Conservation (phyloP, 1,284 basidiomycete species). For the Ceratobasidium sp. region DNA sequence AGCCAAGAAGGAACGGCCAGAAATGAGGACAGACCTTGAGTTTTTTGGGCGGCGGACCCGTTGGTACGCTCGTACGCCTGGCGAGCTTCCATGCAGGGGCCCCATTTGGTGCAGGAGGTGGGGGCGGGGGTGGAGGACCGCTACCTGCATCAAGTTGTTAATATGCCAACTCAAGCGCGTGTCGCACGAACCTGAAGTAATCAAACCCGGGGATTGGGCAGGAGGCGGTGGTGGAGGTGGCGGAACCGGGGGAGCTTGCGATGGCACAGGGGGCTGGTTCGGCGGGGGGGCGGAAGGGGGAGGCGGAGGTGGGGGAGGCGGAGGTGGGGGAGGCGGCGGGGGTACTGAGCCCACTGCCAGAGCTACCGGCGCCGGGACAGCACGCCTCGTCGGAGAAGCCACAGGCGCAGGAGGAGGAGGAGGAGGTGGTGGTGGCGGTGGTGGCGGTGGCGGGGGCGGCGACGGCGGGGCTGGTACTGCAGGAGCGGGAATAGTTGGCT, state of each 20-base stretch:
- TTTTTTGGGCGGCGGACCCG: slow-evolving; percentile 63
- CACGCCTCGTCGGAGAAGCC: not conserved
- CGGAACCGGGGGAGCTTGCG: slow-evolving; percentile 58
- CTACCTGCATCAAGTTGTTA: slow-evolving; percentile 3
- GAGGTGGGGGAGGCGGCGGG: slow-evolving; percentile 54
- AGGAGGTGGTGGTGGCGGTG: slow-evolving; percentile 50
- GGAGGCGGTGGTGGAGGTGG: slow-evolving; percentile 50
- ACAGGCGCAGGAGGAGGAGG: slow-evolving; percentile 48
- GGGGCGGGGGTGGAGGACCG: slow-evolving; percentile 43
- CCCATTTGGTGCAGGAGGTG: slow-evolving; percentile 50
- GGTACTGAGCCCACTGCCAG: slow-evolving; percentile 51
- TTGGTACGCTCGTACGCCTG: slow-evolving; percentile 45
- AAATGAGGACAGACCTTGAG: slow-evolving; percentile 59
- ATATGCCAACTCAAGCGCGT: not conserved
- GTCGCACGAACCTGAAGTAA: not conserved
- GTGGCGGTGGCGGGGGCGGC: not conserved
- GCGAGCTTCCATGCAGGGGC: slow-evolving; percentile 34
- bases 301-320: slow-evolving; percentile 53
- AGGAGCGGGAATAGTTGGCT: no score
- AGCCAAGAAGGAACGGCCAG: not conserved
- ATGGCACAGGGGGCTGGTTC: slow-evolving; percentile 53
- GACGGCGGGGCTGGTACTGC: slow-evolving; percentile 42
- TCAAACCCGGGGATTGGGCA: not conserved
- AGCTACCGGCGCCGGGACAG: slow-evolving; percentile 51
- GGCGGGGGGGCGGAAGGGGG: slow-evolving; percentile 45